These are phyloP conservation scores for Iris macrosiphon DNA, from an alignment of 106 monocot genomes.

Conservation along the genomic window DNA sequence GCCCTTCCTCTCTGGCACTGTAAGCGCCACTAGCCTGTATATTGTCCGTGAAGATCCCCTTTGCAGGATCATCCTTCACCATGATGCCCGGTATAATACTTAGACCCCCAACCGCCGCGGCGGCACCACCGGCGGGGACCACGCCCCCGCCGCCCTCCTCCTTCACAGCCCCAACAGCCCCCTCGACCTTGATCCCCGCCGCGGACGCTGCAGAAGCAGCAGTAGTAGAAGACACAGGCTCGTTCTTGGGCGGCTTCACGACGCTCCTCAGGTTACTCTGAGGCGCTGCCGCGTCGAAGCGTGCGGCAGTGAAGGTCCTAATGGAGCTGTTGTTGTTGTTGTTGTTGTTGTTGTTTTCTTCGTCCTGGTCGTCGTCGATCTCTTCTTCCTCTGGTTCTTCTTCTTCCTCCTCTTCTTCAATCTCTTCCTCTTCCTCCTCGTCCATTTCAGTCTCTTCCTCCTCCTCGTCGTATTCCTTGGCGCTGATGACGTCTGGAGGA, in stretches of 20 bases:
- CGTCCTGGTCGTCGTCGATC: conserved; percentile 31
- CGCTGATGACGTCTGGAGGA: conserved; percentile 44
- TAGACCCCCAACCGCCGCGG: background rate
- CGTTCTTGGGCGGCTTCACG: conserved; percentile 61
- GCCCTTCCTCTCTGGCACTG: conserved; percentile 88
- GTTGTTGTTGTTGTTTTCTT: background rate
- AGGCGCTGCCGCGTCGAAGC: conserved; percentile 45
- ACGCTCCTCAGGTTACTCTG: conserved; percentile 8
- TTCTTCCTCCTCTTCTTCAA: conserved; percentile 41
- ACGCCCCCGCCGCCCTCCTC: conserved; percentile 22
- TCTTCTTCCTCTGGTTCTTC: conserved; percentile 55
- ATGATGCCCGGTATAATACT: conserved; percentile 43
- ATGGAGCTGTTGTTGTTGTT: conserved; percentile 20
- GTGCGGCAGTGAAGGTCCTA: conserved; percentile 68
- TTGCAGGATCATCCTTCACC: conserved; percentile 81
- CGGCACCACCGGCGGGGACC: background rate
- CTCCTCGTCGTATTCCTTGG: conserved; percentile 28
- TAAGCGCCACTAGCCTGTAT: conserved; percentile 96
- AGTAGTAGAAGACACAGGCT: too few relatives aligned
- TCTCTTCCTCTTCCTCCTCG: conserved; percentile 37
- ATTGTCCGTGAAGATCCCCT: conserved; percentile 96
- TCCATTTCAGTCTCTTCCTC: conserved; percentile 41
- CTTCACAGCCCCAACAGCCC: conserved; percentile 14
- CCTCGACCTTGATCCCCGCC: conserved; percentile 6
- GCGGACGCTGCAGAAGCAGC: background rate